A percentile compares a stretch with the other conserved stretches of the same genome.
Conservation (phyloP, 1,284 basidiomycete genomes). For the Nidula niveotomentosa region DNA sequence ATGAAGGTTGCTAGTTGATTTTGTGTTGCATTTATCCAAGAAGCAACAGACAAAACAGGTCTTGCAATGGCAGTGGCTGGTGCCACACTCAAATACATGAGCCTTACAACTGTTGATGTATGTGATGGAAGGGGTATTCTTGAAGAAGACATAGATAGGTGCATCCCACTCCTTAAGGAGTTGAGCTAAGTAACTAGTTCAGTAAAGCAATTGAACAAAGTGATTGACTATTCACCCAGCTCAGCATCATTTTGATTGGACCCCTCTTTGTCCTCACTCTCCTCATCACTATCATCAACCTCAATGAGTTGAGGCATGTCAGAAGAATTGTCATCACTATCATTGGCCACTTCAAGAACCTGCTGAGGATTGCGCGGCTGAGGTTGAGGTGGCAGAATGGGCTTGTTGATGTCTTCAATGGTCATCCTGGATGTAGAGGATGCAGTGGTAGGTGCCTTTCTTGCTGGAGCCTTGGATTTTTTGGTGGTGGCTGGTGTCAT, state of each 20-base stretch:
- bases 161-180: slow-evolving; percentile 10
- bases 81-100: slow-evolving; percentile 10
- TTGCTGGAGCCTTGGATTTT: not conserved
- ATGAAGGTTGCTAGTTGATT: slow-evolving; percentile 21
- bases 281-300: not conserved
- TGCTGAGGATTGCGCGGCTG: not conserved
- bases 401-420: too few species aligned
- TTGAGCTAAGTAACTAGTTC: not conserved
- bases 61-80: not conserved
- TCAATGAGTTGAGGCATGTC: not conserved
- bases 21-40: slow-evolving; percentile 16
- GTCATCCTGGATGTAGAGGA: not conserved
- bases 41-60: slow-evolving; percentile 7
- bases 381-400: not conserved
- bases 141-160: slow-evolving; percentile 13
- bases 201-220: not conserved
- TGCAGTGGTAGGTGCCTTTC: not conserved
- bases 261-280: not conserved
- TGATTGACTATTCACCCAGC: not conserved
- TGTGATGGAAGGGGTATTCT: slow-evolving; percentile 5
- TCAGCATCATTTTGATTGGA: not conserved
- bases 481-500: not conserved
- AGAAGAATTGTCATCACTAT: not conserved
- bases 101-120: not conserved
- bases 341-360: not conserved